Evolutionary conservation across 768 basidiomycete genomes (phyloP), one percentile per base, ranked within the genome.

Genomic region (Kwoniella europaea): DNA sequence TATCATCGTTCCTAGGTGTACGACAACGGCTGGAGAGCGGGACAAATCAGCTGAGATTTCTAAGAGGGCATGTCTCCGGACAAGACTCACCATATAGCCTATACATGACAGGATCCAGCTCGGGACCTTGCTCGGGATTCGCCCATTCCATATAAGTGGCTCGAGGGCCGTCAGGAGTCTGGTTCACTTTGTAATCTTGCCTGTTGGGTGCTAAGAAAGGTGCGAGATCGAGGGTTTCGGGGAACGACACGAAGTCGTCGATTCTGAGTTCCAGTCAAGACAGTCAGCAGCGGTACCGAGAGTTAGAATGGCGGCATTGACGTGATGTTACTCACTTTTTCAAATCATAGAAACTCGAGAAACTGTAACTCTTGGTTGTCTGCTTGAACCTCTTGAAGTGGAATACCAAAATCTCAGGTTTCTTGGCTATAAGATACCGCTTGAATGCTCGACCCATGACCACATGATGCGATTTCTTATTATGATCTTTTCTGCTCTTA

Each of bases 321-420:
- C 35, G 4, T 35, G 60, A 22, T 41, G 42, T 50, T 7, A 72
- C 79, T 71, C 75, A 81, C 63, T 87, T 86, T 57, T 80, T 81
- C 68, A 83, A 50, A 67, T 81, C 76, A 64, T 76, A 75, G 66
- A 81, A 81, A 46, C 81, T 78, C 20, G 81, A 77, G 63, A 84
- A 85, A 53, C 80, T 70, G 44, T 76, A 42, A 13, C 69, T 69
- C 84, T 90, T 91, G 52, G 86, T 86, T 9, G 90, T 87, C 79
- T 96, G 94, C 84, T 96, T 93, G 85, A 98, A 98, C 57, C 95
- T 88, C 85, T 98, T 98, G 61, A 97, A 87, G 76, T 98, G 95
- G 69, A 98, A 88, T 62, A 95, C 92, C 67, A 98, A 88, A 42
- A 97, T 88, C 0, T 94, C 92, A 0, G 95, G 95, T 15, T 84